Base-by-base conservation (phyloP, 2,329 filamentous ascomycete genomes). In the Pseudocercospora cruenta region DNA sequence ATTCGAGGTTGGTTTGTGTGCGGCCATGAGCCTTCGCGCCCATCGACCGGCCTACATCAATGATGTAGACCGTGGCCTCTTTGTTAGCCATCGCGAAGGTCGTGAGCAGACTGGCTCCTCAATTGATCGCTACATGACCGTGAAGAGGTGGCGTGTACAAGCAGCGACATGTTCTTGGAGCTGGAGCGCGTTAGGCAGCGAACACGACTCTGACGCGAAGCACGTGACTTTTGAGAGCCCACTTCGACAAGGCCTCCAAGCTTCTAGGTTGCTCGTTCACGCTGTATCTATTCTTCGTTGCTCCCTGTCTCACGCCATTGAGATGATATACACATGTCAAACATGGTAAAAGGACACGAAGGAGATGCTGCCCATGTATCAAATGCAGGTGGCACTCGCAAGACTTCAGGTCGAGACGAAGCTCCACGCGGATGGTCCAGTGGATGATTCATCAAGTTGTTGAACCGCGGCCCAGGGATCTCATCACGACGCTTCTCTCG, bases 21-120 rank as follows among this genome's bases (percentile, higher is more conserved):
- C 95, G 88, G 26, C 90, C 92, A 80, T 87, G 85, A 72, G 88
- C 87, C 72, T 83, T 86, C 76, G 91, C 83, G 65, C 85, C 90
- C 91, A 96, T 97, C n/a, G 94, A 91, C 74, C 82, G 84, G 65
- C 93, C 94, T 24, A 97, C 83, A 80, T 99, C 95, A 67, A 99
- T 81, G 72, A 99, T 90, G 79, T 95, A 99, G 51, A 98, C 87
- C 0, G 91, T 95, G 8, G 93, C 93, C 82, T 98, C 93, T 78
- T 99, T 99, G 69, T 91, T 89, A 10, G 93, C 91, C 94, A 98
- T 98, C 22, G 62, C 70, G 70, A 28, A 26, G 16, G 22, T 47
- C 22, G 43, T 28, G 19, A 26, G 31, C 14, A 33, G 21, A 10
- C 31, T 45, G 31, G 19, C 55, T 53, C 53, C 26, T 16, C 5